Evolutionary conservation across 2,329 filamentous ascomycete species (phyloP), one percentile per base, ranked within the genome.

Genomic region (Cladophialophora carrionii): DNA sequence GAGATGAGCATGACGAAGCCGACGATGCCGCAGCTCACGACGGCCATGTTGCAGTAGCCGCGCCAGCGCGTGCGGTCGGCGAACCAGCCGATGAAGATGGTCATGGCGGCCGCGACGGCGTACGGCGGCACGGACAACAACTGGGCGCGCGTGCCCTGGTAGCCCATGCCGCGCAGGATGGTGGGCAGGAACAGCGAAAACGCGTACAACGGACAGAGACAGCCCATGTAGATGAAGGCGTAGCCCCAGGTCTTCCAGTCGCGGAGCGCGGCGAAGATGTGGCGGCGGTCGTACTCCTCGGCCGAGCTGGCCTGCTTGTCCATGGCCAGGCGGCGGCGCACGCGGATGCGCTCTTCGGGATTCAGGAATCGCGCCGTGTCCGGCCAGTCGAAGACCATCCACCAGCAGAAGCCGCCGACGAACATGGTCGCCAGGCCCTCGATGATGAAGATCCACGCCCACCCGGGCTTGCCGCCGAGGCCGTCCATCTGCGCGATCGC

Each of bases 1-100:
- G 4, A 83, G 1, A 96, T 80, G 3, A 96, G 83, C 88, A 97
- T 92, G 51, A 82, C 75, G 74, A 96, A 97, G 0, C 93, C 93
- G 0, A 81, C 77, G 12, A 96, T 88, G 12, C 88, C 91, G 2
- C 96, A 71, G 0, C 89, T 61, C 0, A 90, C 88, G 17, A 88
- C 83, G 14, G 74, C 66, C 24, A 96, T 90, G 74, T 96, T 96
- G 83, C 79, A 9, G 85, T 85, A 1, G 0, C 92, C 93, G 32
- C 93, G 86, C 68, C 86, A 60, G 12, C 58, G 51, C 9, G 68
- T 70, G 62, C 79, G 83, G 72, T 90, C 88, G 4, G 85, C 87
- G 0, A 86, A 87, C 77, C 82, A 88, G 0, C 87, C 81, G 24
- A 79, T 78, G 0, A 78, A 71, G 17, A 84, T 73, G 2, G 81